Base-by-base conservation (phyloP, 2,329 filamentous ascomycete species). In the Coleophoma crateriformis region DNA sequence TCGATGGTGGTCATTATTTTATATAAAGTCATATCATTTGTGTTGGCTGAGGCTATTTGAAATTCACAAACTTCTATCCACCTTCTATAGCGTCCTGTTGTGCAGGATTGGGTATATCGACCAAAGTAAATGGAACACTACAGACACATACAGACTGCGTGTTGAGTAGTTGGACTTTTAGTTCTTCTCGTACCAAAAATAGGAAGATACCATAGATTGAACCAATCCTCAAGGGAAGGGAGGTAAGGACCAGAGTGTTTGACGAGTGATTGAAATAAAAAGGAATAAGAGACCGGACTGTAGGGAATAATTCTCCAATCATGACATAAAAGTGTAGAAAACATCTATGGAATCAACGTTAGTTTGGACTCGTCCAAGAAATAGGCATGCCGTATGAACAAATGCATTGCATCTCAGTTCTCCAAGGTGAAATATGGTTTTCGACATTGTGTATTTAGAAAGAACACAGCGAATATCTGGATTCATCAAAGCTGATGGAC, bases 161-260 rank as follows among this genome's bases (percentile, higher is more conserved):
- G 82, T 81, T 87, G 84, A 87, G 83, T 87, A 81, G 69, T 67
- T 67, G 75, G 75, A 46, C 55, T 55, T 14, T n/a, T 33, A 61
- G 81, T 70, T 89, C 80, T 89, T 77, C 85, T 85, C 88, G 72
- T 77, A 76, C 81, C 80, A 79, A 88, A 88, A 88, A 88, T 87
- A 85, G 84, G 85, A 80, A 81, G 75, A 76, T 72, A 82, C 82
- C 84, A 88, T 75, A 69, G 80, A 60, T 48, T 45, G 56, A 61
- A 64, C 61, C 56, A 57, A 60, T 64, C 64, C 58, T 53, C 57
- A 13, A 62, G 61, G 64, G 56, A 74, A 66, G 70, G 69, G 67
- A 71, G 76, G 81, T 81, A 78, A 73, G 78, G 81, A 76, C 86
- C 86, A 84, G 85, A 89, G 86, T 89, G 86, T 87, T 87, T 50